Percentiles rank a stretch among this genome's conserved stretches.
Conservation (phyloP, 2,329 filamentous ascomycete species). For the Emydomyces testavorans region DNA sequence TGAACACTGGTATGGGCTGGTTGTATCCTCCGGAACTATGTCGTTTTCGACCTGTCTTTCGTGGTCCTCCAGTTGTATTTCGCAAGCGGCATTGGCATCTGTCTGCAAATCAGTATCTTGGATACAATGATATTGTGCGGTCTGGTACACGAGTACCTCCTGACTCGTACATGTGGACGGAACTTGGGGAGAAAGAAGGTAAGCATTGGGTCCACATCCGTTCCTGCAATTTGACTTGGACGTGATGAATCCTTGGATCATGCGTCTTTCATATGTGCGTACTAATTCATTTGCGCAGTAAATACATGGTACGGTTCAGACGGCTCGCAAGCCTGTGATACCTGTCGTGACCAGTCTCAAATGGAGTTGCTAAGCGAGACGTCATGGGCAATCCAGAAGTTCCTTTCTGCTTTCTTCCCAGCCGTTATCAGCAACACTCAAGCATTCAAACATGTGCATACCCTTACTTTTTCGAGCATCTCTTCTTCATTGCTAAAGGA, state of each 20-base stretch:
- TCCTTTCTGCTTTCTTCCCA: slow-evolving; percentile 56
- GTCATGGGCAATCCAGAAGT: slow-evolving; percentile 57
- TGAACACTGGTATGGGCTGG: slow-evolving; percentile 58
- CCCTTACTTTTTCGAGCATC: slow-evolving; percentile 52
- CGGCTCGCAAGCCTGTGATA: slow-evolving; percentile 39
- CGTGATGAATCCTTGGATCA: background rate
- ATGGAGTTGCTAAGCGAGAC: slow-evolving; percentile 58
- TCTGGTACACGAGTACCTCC: background rate
- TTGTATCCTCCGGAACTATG: slow-evolving; percentile 51
- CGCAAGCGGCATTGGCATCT: slow-evolving; percentile 21
- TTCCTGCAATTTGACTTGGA: no score
- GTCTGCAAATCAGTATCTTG: background rate
- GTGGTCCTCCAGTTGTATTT: slow-evolving; percentile 38
- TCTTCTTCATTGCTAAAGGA: slow-evolving; percentile 50
- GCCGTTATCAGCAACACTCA: slow-evolving; percentile 50
- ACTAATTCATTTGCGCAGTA: background rate
- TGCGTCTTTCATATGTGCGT: background rate
- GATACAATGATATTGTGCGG: background rate
- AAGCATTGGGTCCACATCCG: no score
- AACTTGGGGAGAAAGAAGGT: background rate
- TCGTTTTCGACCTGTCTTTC: slow-evolving; percentile 38
- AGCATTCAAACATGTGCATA: slow-evolving; percentile 45
- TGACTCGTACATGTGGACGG: background rate
- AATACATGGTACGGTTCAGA: background rate
- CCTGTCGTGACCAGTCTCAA: slow-evolving; percentile 49